Conservation (phyloP, 108 stramenopile species). For the Nannochloropsis oceanica region DNA sequence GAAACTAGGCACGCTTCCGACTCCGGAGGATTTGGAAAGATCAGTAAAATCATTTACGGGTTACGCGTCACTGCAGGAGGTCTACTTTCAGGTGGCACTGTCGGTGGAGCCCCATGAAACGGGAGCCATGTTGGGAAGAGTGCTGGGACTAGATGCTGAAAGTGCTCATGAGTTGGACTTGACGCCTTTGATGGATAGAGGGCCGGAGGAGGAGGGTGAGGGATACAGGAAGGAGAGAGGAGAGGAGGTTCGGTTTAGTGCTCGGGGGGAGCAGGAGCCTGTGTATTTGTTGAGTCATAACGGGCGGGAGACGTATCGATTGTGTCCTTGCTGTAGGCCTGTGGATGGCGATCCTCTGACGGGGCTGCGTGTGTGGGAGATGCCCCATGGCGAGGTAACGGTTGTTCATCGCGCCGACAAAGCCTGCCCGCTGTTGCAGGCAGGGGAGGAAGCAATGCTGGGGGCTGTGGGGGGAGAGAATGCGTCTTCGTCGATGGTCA, state of each 20-base stretch:
- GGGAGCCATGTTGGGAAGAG: neutral
- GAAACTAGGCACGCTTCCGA: neutral
- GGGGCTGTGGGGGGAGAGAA: neutral
- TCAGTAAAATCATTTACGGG: neutral
- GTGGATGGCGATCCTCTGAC: neutral
- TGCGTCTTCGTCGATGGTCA: neutral
- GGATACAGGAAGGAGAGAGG: neutral
- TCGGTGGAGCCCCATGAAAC: neutral
- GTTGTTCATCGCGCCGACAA: neutral
- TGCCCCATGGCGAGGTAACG: neutral
- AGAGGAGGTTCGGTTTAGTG: neutral
- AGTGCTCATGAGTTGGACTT: neutral
- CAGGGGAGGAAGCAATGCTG: neutral
- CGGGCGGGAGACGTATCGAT: neutral
- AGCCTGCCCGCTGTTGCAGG: neutral
- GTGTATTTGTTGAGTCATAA: neutral
- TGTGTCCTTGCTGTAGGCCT: neutral
- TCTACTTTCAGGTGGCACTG: neutral
- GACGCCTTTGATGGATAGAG: neutral
- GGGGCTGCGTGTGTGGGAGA: neutral
- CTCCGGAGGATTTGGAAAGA: neutral
- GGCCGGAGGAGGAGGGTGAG: neutral
- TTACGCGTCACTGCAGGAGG: neutral
- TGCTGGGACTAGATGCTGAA: neutral
- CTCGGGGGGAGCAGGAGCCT: neutral